phyloP scores from a whole-genome alignment of 495 filamentous ascomycete genomes.

The Trichoderma orchidacearum region DNA sequence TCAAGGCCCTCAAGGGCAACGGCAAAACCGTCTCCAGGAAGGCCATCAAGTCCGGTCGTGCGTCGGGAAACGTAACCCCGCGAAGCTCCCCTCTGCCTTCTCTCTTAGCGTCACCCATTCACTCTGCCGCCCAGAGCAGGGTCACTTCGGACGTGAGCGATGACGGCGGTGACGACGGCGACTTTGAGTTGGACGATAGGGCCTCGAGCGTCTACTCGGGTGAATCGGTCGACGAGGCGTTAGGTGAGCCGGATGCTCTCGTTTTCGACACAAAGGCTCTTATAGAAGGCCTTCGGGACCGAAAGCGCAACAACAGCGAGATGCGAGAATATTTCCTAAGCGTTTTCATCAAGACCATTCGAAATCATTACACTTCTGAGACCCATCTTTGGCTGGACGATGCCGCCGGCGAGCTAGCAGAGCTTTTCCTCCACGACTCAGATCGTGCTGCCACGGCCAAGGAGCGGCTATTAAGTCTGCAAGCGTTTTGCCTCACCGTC shows the following conservation, averaged over 20 bases:
- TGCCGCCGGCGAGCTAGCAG: neutral
- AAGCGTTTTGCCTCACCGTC: constrained; percentile 61
- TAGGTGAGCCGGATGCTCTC: constrained; percentile 27
- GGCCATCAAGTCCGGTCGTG: constrained; percentile 55
- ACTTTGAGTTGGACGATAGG: constrained; percentile 6
- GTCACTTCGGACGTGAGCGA: constrained; percentile 30
- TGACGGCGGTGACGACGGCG: constrained; percentile 35
- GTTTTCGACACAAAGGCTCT: neutral
- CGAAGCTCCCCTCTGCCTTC: constrained; percentile 11
- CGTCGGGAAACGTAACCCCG: constrained; percentile 28
- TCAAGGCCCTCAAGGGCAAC: constrained; percentile 66
- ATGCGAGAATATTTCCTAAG: constrained; percentile 47
- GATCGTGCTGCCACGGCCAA: constrained; percentile 47
- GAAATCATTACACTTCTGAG: neutral
- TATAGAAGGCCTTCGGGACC: constrained; percentile 69
- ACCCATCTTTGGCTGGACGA: neutral
- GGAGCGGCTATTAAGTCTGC: constrained; percentile 59
- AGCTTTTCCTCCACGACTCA: neutral
- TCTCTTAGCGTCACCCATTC: constrained; percentile 7
- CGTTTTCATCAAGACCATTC: neutral
- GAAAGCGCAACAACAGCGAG: constrained; percentile 72
- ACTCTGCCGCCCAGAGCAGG: constrained; percentile 49
- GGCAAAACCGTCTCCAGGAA: constrained; percentile 90
- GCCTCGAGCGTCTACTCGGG: constrained; percentile 19
- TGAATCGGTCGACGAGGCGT: constrained; percentile 51